These are phyloP conservation scores for Ambrosia trifida DNA, from an alignment of 129 eudicot genomes.

Conservation along the genomic window DNA sequence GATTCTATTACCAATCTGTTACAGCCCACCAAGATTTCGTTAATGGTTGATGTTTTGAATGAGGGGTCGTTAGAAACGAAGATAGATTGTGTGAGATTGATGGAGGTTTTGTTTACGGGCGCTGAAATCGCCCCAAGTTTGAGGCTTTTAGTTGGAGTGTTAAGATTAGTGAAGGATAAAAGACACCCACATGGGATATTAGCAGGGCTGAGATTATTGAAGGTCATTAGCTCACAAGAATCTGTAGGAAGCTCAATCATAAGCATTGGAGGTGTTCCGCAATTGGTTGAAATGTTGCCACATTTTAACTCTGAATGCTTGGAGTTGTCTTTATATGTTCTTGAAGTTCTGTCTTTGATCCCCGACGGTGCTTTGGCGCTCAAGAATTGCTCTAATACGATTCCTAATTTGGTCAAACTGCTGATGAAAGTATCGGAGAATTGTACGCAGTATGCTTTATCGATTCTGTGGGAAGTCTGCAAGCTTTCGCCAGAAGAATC, in stretches of 20 bases:
- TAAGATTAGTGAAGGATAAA: not conserved
- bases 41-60: not conserved
- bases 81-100: not conserved
- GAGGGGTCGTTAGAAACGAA: not conserved
- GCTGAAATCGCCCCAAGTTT: not conserved
- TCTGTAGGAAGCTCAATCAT: not conserved
- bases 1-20: not conserved
- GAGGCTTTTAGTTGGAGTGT: not conserved
- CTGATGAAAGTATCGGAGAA: constrained; percentile 9
- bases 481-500: constrained; percentile 6
- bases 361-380: constrained; percentile 17
- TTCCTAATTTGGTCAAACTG: constrained; percentile 2
- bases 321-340: constrained; percentile 6
- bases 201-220: not conserved
- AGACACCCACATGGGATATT: constrained; percentile 2
- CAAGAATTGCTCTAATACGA: not conserved
- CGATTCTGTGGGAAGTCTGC: constrained; percentile 9
- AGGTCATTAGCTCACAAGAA: constrained; percentile 8
- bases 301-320: constrained; percentile 12
- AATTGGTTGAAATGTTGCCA: constrained; percentile 13
- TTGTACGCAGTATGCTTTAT: not conserved
- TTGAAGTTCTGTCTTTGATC: constrained; percentile 1
- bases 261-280: constrained; percentile 2
- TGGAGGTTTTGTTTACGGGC: not conserved
- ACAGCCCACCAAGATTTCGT: not conserved